Evolutionary conservation across 768 basidiomycete species (phyloP).

Genomic region (Cantharellus cinnabarinus): DNA sequence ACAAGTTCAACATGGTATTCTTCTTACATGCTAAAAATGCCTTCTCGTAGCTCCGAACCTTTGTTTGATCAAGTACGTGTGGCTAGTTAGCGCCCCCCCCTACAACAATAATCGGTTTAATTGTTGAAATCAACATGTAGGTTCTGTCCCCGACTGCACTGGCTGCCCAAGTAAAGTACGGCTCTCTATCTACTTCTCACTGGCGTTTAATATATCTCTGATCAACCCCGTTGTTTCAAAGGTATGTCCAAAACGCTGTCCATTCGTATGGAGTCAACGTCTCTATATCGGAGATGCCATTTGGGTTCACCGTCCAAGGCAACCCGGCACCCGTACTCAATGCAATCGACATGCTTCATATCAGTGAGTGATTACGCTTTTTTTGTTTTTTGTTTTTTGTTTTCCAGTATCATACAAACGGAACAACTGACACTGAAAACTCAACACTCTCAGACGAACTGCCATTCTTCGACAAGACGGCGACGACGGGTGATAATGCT

Average conservation of each 20-base stretch:
- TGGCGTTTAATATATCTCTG: too few species aligned
- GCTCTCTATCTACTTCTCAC: too few species aligned
- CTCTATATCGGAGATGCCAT: conserved; percentile 10
- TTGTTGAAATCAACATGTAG: too few species aligned
- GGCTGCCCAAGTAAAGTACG: conserved; percentile 3
- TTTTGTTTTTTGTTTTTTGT: too few species aligned
- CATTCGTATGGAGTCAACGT: conserved; percentile 7
- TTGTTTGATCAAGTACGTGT: neutral
- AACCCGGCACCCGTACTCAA: conserved; percentile 4
- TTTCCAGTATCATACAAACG: neutral
- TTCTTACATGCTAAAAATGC: too few species aligned
- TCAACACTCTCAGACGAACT: conserved; percentile 1
- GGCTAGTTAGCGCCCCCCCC: neutral
- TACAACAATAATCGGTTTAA: too few species aligned
- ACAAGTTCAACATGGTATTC: too few species aligned
- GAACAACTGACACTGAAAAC: neutral
- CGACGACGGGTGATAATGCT: conserved; percentile 4
- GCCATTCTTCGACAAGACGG: conserved; percentile 7
- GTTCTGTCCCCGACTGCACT: neutral
- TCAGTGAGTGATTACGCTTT: conserved; percentile 2
- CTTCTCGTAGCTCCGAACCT: too few species aligned
- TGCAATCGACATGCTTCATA: conserved; percentile 9
- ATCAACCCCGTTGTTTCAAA: too few species aligned
- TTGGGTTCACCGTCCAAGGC: conserved; percentile 7
- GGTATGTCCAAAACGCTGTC: conserved; percentile 4